Evolutionary conservation across 2,329 filamentous ascomycete species (phyloP), one percentile per base, ranked within the genome.

Genomic region (Penicillium sp.): DNA sequence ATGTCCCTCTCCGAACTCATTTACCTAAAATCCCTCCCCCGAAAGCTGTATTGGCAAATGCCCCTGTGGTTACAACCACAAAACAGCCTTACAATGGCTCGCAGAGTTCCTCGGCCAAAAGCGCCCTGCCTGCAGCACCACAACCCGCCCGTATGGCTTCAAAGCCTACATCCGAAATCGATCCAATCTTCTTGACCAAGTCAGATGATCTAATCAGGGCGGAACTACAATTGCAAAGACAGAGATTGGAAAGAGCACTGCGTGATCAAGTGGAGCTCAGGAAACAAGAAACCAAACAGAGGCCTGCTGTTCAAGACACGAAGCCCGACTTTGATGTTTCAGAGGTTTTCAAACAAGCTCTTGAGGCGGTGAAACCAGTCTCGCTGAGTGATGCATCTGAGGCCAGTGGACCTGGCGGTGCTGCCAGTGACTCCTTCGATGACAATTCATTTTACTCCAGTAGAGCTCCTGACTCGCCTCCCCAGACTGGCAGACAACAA

Each of bases 401-500:
- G 56, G 78, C 79, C 79, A 82, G 84, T 77, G 79, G 79, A 64
- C 80, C 86, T 73, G 80, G 79, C 68, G 85, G 85, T 72, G 81
- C 83, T 68, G 27, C 50, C 18, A 89, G 82, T 81, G 90, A 93
- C 73, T 94, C 90, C 35, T 90, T 91, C 77, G 91, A 97, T 75
- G 88, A 95, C 72, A 91, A 95, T 69, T 94, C 91, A 39, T 96
- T 96, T 75, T 97, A 97, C 79, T 97, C 93, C 63, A 97, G 92
- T 76, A 90, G 88, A 77, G 83, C 82, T 60, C 87, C 92, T 79
- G 89, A 92, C 72, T 96, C 91, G 23, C 60, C 62, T 60, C 79
- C 82, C 70, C 79, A 80, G 58, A 72, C 75, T 38, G 72, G 71
- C 51, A 68, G 71, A 16, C 69, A 67, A 46, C 66, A 61, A 52